Evolutionary conservation across 768 basidiomycete species (phyloP).

Genomic region (Lactarius evosmus): DNA sequence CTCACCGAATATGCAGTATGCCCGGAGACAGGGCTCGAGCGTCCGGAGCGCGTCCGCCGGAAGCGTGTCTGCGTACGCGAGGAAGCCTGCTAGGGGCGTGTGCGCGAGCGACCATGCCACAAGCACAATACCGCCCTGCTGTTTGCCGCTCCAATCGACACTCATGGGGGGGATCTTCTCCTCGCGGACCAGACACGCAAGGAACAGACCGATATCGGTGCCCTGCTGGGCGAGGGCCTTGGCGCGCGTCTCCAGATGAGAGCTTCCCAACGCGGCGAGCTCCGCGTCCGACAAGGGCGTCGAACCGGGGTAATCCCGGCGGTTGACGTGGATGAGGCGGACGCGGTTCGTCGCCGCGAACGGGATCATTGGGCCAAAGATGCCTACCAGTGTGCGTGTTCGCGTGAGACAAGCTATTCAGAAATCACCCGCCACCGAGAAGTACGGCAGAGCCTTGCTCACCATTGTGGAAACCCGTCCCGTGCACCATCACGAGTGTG

Average conservation of each 20-base stretch:
- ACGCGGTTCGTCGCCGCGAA: conserved; percentile 25
- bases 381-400: conserved; percentile 13
- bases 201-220: conserved; percentile 22
- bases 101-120: conserved; percentile 28
- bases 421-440: background rate
- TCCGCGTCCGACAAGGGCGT: conserved; percentile 28
- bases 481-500: conserved; percentile 27
- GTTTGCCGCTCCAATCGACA: conserved; percentile 2
- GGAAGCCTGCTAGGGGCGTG: conserved; percentile 18
- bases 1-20: conserved; percentile 27
- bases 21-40: conserved; percentile 21
- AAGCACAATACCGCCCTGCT: conserved; percentile 24
- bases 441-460: background rate
- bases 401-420: background rate
- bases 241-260: conserved; percentile 18
- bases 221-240: conserved; percentile 20
- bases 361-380: conserved; percentile 28
- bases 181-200: conserved; percentile 24
- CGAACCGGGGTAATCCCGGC: conserved; percentile 31
- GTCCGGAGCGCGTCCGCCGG: conserved; percentile 14
- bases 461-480: conserved; percentile 25
- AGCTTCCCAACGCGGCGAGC: conserved; percentile 24
- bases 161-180: conserved; percentile 16
- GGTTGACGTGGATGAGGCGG: conserved; percentile 31
- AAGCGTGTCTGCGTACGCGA: conserved; percentile 20